A percentile compares a stretch with the other conserved stretches of the same genome.
phyloP scores from a whole-genome alignment of 2,329 filamentous ascomycete species.

The Pseudonectria foliicola region DNA sequence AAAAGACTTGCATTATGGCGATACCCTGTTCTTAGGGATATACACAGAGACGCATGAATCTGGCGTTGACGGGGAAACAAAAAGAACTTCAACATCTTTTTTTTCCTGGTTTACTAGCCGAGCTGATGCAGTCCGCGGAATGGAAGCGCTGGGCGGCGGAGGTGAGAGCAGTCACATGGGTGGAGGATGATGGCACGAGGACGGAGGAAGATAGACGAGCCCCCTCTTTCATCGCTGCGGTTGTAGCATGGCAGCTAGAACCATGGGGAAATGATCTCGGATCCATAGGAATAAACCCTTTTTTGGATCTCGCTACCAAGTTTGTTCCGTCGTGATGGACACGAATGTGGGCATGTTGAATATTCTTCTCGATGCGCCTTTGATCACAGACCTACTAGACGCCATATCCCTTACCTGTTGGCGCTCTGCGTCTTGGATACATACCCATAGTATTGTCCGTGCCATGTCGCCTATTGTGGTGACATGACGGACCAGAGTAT shows the following conservation, averaged over 20 bases:
- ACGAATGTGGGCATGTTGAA: too few species aligned
- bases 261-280: conserved; percentile 7
- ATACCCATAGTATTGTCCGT: too few species aligned
- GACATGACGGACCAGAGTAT: too few species aligned
- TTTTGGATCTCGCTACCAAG: background rate
- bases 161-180: background rate
- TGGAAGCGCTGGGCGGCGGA: conserved; percentile 13
- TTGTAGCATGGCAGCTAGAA: conserved; percentile 19
- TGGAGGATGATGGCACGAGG: background rate
- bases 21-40: conserved; percentile 30
- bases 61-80: conserved; percentile 37
- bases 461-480: too few species aligned
- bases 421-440: too few species aligned
- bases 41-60: conserved; percentile 26
- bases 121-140: conserved; percentile 30
- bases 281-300: conserved; percentile 9
- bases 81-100: conserved; percentile 45
- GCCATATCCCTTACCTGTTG: too few species aligned
- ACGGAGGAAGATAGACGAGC: conserved; percentile 8
- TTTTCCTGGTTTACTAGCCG: conserved; percentile 36
- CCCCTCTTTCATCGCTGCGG: conserved; percentile 11
- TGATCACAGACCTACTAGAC: too few species aligned
- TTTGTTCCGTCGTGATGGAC: too few species aligned
- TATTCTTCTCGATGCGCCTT: too few species aligned
- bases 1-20: conserved; percentile 34